phyloP scores from a whole-genome alignment of 371 early-diverging fungal species.

The Rhizopus arrhizus region DNA sequence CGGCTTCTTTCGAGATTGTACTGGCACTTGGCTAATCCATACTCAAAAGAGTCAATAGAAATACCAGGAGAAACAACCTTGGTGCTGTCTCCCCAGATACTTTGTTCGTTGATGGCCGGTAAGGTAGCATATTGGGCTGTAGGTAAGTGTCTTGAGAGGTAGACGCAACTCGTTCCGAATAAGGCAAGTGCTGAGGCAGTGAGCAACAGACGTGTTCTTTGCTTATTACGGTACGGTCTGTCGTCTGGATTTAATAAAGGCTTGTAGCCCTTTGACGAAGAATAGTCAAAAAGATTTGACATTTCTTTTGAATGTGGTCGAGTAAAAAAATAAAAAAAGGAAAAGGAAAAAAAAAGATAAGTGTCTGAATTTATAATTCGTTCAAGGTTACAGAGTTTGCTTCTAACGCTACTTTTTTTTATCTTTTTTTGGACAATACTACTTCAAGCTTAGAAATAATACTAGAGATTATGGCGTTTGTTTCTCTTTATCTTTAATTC shows the following conservation, averaged over 20 bases:
- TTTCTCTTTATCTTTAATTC: no score
- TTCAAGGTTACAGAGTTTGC: not conserved
- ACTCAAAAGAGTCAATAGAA: conserved; percentile 41
- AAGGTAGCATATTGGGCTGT: not conserved
- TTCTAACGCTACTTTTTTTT: no score
- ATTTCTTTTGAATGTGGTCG: conserved; percentile 1
- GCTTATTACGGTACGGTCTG: not conserved
- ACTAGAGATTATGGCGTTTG: no score
- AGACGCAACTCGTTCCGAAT: conserved; percentile 34
- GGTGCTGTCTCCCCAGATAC: conserved; percentile 19
- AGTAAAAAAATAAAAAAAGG: conserved; percentile 11
- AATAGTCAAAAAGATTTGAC: conserved; percentile 17
- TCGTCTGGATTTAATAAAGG: conserved; percentile 4
- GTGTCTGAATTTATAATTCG: not conserved
- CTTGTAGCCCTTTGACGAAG: conserved; percentile 14
- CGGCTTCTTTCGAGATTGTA: conserved; percentile 23
- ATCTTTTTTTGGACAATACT: no score
- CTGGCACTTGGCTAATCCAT: conserved; percentile 52
- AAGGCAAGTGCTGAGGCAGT: conserved; percentile 28
- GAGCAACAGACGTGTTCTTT: conserved; percentile 11
- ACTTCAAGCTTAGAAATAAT: no score
- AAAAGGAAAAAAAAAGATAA: not conserved
- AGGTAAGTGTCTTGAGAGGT: conserved; percentile 31
- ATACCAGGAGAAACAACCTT: conserved; percentile 49
- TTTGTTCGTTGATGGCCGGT: conserved; percentile 7